phyloP scores from a whole-genome alignment of 2,329 filamentous ascomycete species.

The Colletotrichum sp. region DNA sequence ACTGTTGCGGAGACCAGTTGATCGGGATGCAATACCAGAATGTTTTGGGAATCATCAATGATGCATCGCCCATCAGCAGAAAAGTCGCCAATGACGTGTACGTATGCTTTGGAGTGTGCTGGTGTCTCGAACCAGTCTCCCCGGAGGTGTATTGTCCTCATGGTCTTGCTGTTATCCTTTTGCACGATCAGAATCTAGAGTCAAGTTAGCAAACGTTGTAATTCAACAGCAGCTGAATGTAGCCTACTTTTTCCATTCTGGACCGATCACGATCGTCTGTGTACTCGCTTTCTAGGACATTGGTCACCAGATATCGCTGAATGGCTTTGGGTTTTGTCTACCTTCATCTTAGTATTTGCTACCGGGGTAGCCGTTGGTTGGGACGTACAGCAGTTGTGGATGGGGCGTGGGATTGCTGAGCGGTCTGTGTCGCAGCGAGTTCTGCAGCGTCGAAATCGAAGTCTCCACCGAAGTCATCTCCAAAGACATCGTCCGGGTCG shows the following conservation, averaged over 20 bases:
- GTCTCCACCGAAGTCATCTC: constrained; percentile 77
- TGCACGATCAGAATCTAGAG: constrained; percentile 81
- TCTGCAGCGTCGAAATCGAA: constrained; percentile 81
- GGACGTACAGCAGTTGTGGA: constrained; percentile 42
- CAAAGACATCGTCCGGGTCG: constrained; percentile 69
- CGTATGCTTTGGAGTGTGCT: constrained; percentile 74
- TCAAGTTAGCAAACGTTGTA: constrained; percentile 18
- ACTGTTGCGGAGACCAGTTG: constrained; percentile 95
- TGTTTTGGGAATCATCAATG: constrained; percentile 80
- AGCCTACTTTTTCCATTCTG: constrained; percentile 73
- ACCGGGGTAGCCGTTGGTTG: constrained; percentile 24
- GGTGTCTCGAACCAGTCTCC: constrained; percentile 88
- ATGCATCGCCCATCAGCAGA: constrained; percentile 73
- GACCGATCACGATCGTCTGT: constrained; percentile 64
- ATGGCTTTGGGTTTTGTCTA: constrained; percentile 78
- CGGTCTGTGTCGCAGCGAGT: constrained; percentile 73
- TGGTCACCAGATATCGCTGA: constrained; percentile 84
- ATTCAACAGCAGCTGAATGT: not conserved
- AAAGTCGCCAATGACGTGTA: constrained; percentile 87
- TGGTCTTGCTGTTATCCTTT: constrained; percentile 71
- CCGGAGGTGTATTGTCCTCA: constrained; percentile 75
- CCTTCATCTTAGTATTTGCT: constrained; percentile 66
- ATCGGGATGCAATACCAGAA: constrained; percentile 92
- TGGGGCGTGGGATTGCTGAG: constrained; percentile 30
- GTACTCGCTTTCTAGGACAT: constrained; percentile 74